Percentiles rank a stretch among this genome's conserved stretches.
phyloP scores from a whole-genome alignment of 2,329 filamentous ascomycete genomes.

The Aspergillus awamori region DNA sequence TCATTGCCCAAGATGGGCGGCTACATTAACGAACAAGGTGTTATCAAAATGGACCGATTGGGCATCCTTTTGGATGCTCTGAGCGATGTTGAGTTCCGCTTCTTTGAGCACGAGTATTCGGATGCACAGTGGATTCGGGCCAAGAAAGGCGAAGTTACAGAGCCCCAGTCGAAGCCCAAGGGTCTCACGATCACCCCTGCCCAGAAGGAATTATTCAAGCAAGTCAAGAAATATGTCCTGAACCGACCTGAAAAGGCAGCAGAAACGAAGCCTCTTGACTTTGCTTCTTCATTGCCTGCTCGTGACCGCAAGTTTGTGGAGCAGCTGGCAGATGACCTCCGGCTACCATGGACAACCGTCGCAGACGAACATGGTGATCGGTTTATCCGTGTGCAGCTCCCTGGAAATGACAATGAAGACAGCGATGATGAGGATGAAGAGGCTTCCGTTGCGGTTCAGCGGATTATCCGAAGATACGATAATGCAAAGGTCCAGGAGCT shows the following conservation, averaged over 20 bases:
- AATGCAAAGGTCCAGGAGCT: slow-evolving; percentile 83
- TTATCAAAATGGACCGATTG: slow-evolving; percentile 83
- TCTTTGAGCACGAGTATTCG: slow-evolving; percentile 86
- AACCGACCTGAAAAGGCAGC: slow-evolving; percentile 61
- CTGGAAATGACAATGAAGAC: slow-evolving; percentile 52
- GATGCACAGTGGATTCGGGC: slow-evolving; percentile 91
- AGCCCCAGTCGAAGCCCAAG: slow-evolving; percentile 57
- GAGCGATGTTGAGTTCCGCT: slow-evolving; percentile 84
- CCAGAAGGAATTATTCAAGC: slow-evolving; percentile 80
- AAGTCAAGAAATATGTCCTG: slow-evolving; percentile 79
- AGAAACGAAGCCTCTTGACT: slow-evolving; percentile 63
- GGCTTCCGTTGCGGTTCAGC: slow-evolving; percentile 76
- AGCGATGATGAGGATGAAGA: slow-evolving; percentile 79
- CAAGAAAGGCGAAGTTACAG: slow-evolving; percentile 72
- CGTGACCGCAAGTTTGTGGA: slow-evolving; percentile 92
- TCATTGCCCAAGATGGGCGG: slow-evolving; percentile 84
- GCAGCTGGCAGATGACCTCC: slow-evolving; percentile 73
- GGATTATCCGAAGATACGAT: slow-evolving; percentile 88
- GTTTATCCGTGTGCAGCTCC: slow-evolving; percentile 66
- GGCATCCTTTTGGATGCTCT: slow-evolving; percentile 78
- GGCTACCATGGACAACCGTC: slow-evolving; percentile 66
- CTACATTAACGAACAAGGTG: slow-evolving; percentile 94
- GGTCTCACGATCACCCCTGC: slow-evolving; percentile 74
- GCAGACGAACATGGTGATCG: slow-evolving; percentile 67
- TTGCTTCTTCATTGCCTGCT: slow-evolving; percentile 73